These are phyloP conservation scores for Orobanche coerulescens DNA, from an alignment of 257 asterid species.

Conservation along the genomic window DNA sequence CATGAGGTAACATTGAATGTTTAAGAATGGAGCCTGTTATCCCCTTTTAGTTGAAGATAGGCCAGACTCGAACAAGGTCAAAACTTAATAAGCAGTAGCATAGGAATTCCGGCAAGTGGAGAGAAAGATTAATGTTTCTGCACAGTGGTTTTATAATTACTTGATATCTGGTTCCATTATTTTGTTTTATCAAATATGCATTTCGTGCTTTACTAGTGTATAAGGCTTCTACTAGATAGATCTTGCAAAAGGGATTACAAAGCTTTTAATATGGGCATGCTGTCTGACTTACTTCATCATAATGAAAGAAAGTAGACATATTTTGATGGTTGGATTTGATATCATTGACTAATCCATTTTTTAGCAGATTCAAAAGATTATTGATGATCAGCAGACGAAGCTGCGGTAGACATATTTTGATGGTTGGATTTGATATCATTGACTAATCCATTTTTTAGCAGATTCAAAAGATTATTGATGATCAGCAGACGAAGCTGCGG, in stretches of 20 bases:
- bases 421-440: not conserved
- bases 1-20: not conserved
- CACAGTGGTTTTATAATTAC: no score
- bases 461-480: conserved; percentile 51
- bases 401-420: conserved; percentile 20
- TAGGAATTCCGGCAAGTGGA: no score
- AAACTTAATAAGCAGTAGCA: no score
- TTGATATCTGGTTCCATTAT: no score
- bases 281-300: not conserved
- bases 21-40: not conserved
- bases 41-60: no score
- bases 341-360: not conserved
- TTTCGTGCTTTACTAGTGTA: no score
- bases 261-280: not conserved
- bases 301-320: not conserved
- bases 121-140: no score
- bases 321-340: not conserved
- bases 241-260: not conserved
- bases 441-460: conserved; percentile 29
- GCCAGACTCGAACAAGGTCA: no score
- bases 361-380: conserved; percentile 54
- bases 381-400: conserved; percentile 52
- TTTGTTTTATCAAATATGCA: no score
- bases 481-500: conserved; percentile 53
- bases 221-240: no score